These are phyloP conservation scores for Aspergillus diversus DNA, from an alignment of 495 filamentous ascomycete species.

Conservation along the genomic window DNA sequence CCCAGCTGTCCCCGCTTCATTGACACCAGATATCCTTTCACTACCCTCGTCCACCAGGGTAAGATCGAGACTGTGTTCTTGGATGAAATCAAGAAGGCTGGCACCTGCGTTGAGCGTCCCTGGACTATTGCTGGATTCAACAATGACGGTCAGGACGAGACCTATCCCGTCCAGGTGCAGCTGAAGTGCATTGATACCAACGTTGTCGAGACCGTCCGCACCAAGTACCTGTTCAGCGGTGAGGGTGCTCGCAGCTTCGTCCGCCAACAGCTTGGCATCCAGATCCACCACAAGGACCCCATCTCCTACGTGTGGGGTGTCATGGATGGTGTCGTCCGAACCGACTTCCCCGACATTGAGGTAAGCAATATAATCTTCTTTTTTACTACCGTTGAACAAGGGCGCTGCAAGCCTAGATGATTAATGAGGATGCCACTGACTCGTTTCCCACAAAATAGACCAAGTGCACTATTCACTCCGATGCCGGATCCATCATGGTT, in stretches of 20 bases:
- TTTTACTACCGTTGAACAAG: neutral
- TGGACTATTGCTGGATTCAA: slow-evolving; percentile 66
- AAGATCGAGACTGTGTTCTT: slow-evolving; percentile 68
- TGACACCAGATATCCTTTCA: slow-evolving; percentile 68
- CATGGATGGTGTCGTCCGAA: slow-evolving; percentile 79
- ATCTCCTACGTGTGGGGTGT: slow-evolving; percentile 78
- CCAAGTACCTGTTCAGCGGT: slow-evolving; percentile 69
- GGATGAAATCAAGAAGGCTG: slow-evolving; percentile 63
- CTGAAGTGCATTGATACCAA: slow-evolving; percentile 77
- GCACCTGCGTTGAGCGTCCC: slow-evolving; percentile 59
- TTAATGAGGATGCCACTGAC: slow-evolving; percentile 1
- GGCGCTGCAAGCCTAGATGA: neutral
- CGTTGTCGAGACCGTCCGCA: slow-evolving; percentile 61
- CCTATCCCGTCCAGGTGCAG: slow-evolving; percentile 67
- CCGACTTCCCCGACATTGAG: slow-evolving; percentile 85
- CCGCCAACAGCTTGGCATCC: slow-evolving; percentile 59
- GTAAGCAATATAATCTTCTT: slow-evolving; percentile 27
- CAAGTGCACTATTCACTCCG: slow-evolving; percentile 81
- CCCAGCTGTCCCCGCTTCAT: slow-evolving; percentile 66
- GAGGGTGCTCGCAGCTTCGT: slow-evolving; percentile 69
- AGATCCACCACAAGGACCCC: slow-evolving; percentile 65
- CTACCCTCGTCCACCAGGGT: slow-evolving; percentile 66
- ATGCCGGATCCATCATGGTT: slow-evolving; percentile 73
- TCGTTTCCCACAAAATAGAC: slow-evolving; percentile 61
- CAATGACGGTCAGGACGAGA: slow-evolving; percentile 57